These are phyloP conservation scores for Nothophoma quercina DNA, from an alignment of 2,329 filamentous ascomycete genomes.

Conservation along the genomic window DNA sequence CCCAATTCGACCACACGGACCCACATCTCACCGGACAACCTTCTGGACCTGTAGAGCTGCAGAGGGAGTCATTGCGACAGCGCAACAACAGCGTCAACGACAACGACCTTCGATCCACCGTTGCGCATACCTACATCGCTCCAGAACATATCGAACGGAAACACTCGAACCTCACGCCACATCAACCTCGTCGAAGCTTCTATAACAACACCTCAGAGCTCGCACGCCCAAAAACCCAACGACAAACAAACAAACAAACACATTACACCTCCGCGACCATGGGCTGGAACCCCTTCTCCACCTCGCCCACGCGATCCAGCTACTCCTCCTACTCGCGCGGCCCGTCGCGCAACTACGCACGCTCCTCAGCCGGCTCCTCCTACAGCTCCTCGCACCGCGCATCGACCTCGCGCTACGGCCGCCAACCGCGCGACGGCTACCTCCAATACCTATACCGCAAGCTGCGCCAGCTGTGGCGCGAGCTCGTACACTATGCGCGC, in stretches of 20 bases:
- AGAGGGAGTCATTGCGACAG: conserved; percentile 5
- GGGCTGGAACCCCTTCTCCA: conserved; percentile 48
- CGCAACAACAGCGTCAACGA: background rate
- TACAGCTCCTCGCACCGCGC: conserved; percentile 52
- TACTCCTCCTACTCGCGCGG: conserved; percentile 23
- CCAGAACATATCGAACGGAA: background rate
- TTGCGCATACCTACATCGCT: background rate
- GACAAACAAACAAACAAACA: background rate
- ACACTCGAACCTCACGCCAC: background rate
- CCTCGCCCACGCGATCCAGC: conserved; percentile 30
- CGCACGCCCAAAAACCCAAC: conserved; percentile 20
- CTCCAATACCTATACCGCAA: conserved; percentile 75
- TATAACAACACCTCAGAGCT: conserved; percentile 8
- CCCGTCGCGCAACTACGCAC: conserved; percentile 29
- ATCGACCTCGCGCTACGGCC: conserved; percentile 78
- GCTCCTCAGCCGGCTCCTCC: conserved; percentile 34
- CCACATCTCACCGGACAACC: conserved; percentile 19
- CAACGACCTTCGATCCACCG: background rate
- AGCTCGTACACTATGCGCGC: conserved; percentile 82
- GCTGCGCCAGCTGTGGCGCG: conserved; percentile 79
- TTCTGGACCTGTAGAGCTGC: conserved; percentile 15
- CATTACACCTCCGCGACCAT: conserved; percentile 30
- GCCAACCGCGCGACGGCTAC: conserved; percentile 78
- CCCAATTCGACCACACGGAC: conserved; percentile 32
- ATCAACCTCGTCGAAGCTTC: conserved; percentile 1